These are phyloP conservation scores for Ceratobasidium sp. DNA, from an alignment of 1,284 basidiomycete genomes.

Conservation along the genomic window DNA sequence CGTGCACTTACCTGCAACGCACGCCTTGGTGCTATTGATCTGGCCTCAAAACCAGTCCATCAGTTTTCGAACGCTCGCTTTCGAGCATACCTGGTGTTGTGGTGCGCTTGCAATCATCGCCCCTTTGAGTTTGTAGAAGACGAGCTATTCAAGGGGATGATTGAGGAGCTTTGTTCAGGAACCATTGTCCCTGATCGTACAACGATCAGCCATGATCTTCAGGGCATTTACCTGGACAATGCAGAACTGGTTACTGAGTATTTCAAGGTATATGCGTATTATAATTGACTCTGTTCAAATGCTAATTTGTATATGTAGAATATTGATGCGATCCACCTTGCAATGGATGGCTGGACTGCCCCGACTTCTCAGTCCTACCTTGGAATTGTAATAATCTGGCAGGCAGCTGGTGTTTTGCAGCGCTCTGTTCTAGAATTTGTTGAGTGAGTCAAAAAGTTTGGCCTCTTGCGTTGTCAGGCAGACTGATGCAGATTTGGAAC, in stretches of 20 bases:
- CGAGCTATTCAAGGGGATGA: not conserved
- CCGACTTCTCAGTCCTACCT: slow-evolving; percentile 11
- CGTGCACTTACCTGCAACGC: not conserved
- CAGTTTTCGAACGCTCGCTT: slow-evolving; percentile 2
- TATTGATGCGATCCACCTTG: not conserved
- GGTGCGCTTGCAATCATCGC: slow-evolving; percentile 11
- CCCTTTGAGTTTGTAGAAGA: slow-evolving; percentile 4
- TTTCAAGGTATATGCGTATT: not conserved
- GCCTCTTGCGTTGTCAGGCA: not conserved
- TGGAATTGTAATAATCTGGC: not conserved
- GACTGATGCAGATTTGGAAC: not conserved
- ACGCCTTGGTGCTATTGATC: not conserved
- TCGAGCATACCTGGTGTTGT: not conserved
- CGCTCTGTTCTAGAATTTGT: slow-evolving; percentile 1
- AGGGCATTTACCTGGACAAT: not conserved
- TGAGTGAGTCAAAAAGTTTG: not conserved
- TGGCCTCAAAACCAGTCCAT: not conserved
- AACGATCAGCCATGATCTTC: not conserved
- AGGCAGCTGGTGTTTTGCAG: not conserved
- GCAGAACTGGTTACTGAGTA: not conserved
- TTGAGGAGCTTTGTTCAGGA: slow-evolving; percentile 11
- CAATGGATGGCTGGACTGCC: slow-evolving; percentile 9
- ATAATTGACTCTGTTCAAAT: not conserved
- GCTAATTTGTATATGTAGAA: not conserved
- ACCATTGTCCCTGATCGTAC: not conserved